Percentiles rank a stretch among this genome's conserved stretches.
Conservation (phyloP, 352 stramenopile genomes). For the Pythium graminicola region DNA sequence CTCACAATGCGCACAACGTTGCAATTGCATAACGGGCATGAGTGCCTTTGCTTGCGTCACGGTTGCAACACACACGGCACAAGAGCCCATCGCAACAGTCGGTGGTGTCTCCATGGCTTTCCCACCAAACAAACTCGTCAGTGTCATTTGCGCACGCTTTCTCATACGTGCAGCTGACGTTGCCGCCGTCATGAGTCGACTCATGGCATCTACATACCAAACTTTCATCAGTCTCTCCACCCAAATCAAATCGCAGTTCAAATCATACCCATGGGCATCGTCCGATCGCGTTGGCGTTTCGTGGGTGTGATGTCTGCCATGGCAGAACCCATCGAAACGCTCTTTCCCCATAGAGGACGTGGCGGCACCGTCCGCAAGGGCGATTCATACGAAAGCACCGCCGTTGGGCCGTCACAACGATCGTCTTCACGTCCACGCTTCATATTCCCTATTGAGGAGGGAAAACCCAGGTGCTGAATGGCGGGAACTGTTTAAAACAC, state of each 20-base stretch:
- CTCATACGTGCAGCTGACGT: constrained; percentile 64
- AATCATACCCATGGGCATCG: constrained; percentile 51
- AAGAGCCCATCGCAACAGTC: constrained; percentile 17
- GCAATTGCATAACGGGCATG: constrained; percentile 11
- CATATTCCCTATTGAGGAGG: constrained; percentile 24
- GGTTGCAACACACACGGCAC: constrained; percentile 32
- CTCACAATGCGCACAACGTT: constrained; percentile 62
- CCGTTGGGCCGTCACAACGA: constrained; percentile 21
- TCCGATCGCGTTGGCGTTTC: constrained; percentile 66
- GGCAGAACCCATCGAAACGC: background rate
- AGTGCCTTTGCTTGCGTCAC: constrained; percentile 12
- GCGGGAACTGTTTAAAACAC: constrained; percentile 30
- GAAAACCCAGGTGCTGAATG: constrained; percentile 4
- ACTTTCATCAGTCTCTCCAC: background rate
- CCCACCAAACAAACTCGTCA: constrained; percentile 27
- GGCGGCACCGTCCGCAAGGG: constrained; percentile 5
- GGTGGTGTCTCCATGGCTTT: background rate
- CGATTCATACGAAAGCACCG: constrained; percentile 24
- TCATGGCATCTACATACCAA: constrained; percentile 49
- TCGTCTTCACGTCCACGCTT: constrained; percentile 43
- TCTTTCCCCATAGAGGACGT: background rate
- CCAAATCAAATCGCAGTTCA: background rate
- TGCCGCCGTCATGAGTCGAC: constrained; percentile 67
- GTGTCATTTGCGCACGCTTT: constrained; percentile 43
- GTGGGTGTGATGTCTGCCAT: constrained; percentile 22